These are phyloP conservation scores for Eucalyptus victrix DNA, from an alignment of 345 rosid species.

Conservation along the genomic window DNA sequence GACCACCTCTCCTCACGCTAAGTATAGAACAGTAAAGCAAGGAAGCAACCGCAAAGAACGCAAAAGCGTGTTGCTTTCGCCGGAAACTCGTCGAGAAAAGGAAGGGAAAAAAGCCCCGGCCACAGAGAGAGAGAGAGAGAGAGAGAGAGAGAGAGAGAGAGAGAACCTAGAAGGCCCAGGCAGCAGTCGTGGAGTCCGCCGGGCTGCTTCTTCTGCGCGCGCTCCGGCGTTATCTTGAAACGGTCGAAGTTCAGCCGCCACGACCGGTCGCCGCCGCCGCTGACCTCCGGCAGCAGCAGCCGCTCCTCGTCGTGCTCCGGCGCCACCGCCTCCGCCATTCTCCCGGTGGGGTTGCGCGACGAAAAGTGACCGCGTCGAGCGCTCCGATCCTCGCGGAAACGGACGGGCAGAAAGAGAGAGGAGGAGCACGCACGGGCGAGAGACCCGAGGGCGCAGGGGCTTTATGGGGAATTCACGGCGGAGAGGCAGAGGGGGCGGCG, in stretches of 20 bases:
- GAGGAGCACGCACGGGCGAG: not conserved
- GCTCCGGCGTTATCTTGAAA: conserved; percentile 42
- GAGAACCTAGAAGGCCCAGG: conserved; percentile 65
- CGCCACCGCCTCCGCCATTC: conserved; percentile 26
- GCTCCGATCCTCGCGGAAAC: not conserved
- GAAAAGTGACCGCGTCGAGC: not conserved
- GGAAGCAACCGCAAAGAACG: not conserved
- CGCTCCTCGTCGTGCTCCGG: conserved; percentile 43
- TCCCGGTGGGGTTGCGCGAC: not conserved
- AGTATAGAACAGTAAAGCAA: not conserved
- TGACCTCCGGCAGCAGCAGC: conserved; percentile 21
- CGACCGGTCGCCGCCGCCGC: conserved; percentile 37
- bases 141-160: not conserved
- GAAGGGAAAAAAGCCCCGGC: not conserved
- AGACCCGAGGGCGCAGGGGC: conserved; percentile 1
- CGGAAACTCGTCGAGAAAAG: not conserved
- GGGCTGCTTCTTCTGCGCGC: conserved; percentile 34
- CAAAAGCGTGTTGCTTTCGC: not conserved
- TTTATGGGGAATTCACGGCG: not conserved
- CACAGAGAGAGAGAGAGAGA: not conserved
- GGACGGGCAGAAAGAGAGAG: not conserved
- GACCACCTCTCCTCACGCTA: not conserved
- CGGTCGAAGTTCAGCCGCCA: conserved; percentile 95
- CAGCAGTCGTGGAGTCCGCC: conserved; percentile 45
- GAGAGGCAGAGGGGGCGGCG: not conserved